Evolutionary conservation across 306 rosid genomes (phyloP).

Genomic region (Casuarina glauca): DNA sequence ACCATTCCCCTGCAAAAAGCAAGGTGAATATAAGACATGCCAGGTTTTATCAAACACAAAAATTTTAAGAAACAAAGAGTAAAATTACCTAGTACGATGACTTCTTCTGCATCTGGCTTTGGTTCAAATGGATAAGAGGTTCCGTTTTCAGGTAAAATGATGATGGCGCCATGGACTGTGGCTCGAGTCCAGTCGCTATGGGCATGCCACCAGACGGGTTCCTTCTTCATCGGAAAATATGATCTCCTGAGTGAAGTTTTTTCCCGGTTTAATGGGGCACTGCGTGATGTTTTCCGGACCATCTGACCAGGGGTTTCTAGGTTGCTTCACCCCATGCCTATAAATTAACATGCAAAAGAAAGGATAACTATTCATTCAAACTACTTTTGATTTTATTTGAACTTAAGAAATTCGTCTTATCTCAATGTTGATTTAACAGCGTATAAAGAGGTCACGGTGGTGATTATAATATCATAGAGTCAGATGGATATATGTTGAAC

Average conservation of each 20-base stretch:
- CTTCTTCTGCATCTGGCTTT: neutral
- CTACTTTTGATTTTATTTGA: too few relatives aligned
- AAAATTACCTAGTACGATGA: neutral
- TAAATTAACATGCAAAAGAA: neutral
- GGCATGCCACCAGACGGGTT: conserved; percentile 1
- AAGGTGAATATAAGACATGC: too few relatives aligned
- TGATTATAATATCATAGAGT: too few relatives aligned
- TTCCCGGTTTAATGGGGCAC: neutral
- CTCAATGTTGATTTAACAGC: too few relatives aligned
- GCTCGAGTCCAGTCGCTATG: neutral
- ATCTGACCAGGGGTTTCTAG: neutral
- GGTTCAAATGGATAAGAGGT: neutral
- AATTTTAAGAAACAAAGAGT: too few relatives aligned
- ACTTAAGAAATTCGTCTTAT: too few relatives aligned
- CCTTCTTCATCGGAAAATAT: neutral
- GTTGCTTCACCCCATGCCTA: neutral
- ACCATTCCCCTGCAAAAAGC: conserved; percentile 23
- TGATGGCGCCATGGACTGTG: neutral
- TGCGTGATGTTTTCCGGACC: neutral
- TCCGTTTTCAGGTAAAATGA: neutral
- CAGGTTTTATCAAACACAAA: too few relatives aligned
- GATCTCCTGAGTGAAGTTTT: neutral
- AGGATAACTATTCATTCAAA: too few relatives aligned
- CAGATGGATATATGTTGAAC: too few relatives aligned
- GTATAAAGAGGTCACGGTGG: too few relatives aligned